phyloP scores from a whole-genome alignment of 148 eudicot species.

The Agrostemma githago region DNA sequence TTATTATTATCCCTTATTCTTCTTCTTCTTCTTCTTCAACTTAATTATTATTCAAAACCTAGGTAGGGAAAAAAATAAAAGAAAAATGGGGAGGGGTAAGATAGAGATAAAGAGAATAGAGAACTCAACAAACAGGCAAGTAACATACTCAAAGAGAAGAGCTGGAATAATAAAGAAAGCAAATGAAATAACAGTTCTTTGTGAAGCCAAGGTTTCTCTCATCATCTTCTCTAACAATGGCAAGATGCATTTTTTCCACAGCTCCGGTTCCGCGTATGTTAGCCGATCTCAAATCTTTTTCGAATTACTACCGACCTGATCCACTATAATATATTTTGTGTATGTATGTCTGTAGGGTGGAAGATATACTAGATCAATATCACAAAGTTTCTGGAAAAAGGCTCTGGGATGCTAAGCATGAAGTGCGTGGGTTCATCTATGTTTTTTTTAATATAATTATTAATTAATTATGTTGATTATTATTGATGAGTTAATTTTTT shows the following conservation, averaged over 20 bases:
- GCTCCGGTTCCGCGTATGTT: slow-evolving; percentile 54
- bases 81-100: slow-evolving; percentile 78
- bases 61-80: not conserved
- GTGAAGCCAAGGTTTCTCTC: slow-evolving; percentile 81
- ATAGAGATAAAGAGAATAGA: slow-evolving; percentile 91
- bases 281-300: not conserved
- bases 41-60: too few relatives aligned
- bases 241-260: slow-evolving; percentile 63
- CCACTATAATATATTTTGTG: not conserved
- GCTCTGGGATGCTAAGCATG: slow-evolving; percentile 95
- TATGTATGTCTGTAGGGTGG: slow-evolving; percentile 42
- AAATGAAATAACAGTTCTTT: slow-evolving; percentile 67
- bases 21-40: too few relatives aligned
- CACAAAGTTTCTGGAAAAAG: slow-evolving; percentile 54
- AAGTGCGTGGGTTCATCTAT: slow-evolving; percentile 40
- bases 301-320: not conserved
- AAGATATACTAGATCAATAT: slow-evolving; percentile 59
- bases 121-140: slow-evolving; percentile 77
- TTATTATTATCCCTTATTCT: too few relatives aligned
- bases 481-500: not conserved
- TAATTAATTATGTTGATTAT: too few relatives aligned
- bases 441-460: not conserved
- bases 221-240: slow-evolving; percentile 55
- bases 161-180: slow-evolving; percentile 81
- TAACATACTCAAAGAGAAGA: slow-evolving; percentile 77